Conservation (phyloP, 2,329 filamentous ascomycete genomes). For the Pseudocercospora ulei region DNA sequence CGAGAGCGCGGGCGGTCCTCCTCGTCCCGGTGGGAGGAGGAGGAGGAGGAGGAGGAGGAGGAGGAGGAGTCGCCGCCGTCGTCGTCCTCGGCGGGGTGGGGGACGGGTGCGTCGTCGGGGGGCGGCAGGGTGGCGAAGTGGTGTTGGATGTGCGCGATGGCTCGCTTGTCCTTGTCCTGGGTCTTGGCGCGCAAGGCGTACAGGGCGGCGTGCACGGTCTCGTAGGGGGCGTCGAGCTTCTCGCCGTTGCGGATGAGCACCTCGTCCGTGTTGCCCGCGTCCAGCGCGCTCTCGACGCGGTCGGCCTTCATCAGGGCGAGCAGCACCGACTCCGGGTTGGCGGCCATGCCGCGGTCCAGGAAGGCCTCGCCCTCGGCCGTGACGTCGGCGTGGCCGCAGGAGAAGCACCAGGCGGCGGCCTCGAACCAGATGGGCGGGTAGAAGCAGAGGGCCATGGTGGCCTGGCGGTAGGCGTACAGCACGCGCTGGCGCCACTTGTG, state of each 20-base stretch:
- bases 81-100: slow-evolving; percentile 44
- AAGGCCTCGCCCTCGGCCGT: slow-evolving; percentile 61
- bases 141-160: slow-evolving; percentile 48
- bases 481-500: slow-evolving; percentile 66
- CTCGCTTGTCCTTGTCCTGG: slow-evolving; percentile 56
- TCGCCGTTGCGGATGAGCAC: slow-evolving; percentile 56
- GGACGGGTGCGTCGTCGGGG: slow-evolving; percentile 34
- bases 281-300: slow-evolving; percentile 67
- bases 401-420: slow-evolving; percentile 83
- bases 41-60: too few species aligned
- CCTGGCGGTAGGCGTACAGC: slow-evolving; percentile 85
- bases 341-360: slow-evolving; percentile 68
- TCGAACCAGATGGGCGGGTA: slow-evolving; percentile 96
- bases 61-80: too few species aligned
- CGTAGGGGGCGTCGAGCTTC: slow-evolving; percentile 72
- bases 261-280: slow-evolving; percentile 59
- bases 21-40: too few species aligned
- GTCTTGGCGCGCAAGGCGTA: slow-evolving; percentile 72
- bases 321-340: slow-evolving; percentile 88
- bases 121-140: slow-evolving; percentile 42
- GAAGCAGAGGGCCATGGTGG: slow-evolving; percentile 84
- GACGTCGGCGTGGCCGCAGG: slow-evolving; percentile 55
- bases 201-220: slow-evolving; percentile 72
- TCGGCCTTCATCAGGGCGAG: slow-evolving; percentile 84
- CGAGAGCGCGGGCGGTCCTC: slow-evolving; percentile 40